Evolutionary conservation across 441 rosid species (phyloP).

Genomic region (Gossypium schwendimanii): DNA sequence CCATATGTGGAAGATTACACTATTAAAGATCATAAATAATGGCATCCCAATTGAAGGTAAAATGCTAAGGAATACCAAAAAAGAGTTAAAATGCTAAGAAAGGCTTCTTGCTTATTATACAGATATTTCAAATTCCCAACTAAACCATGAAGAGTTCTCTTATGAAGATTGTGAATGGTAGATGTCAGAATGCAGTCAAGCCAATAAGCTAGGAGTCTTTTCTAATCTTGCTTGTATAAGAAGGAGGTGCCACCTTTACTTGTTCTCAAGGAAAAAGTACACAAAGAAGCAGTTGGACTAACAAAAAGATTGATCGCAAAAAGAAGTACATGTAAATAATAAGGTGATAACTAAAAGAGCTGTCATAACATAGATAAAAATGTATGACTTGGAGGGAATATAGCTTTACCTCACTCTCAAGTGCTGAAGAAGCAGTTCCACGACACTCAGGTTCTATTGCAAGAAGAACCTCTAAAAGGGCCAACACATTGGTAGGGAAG

Average conservation of each 20-base stretch:
- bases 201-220: not conserved
- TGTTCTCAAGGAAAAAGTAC: not conserved
- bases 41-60: no score
- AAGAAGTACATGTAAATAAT: not conserved
- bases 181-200: not conserved
- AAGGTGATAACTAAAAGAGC: conserved; percentile 29
- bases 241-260: not conserved
- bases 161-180: not conserved
- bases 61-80: no score
- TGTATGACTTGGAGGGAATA: not conserved
- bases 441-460: conserved; percentile 72
- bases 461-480: conserved; percentile 60
- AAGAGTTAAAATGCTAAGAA: not conserved
- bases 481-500: conserved; percentile 64
- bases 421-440: conserved; percentile 63
- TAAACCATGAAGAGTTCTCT: not conserved
- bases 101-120: not conserved
- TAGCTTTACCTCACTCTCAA: conserved; percentile 56
- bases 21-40: no score
- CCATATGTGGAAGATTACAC: no score
- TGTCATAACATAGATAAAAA: conserved; percentile 20
- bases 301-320: not conserved
- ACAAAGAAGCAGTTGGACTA: not conserved
- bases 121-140: not conserved
- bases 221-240: not conserved